These are phyloP conservation scores for Lumnitzera racemosa DNA, from an alignment of 345 rosid species.

Conservation along the genomic window DNA sequence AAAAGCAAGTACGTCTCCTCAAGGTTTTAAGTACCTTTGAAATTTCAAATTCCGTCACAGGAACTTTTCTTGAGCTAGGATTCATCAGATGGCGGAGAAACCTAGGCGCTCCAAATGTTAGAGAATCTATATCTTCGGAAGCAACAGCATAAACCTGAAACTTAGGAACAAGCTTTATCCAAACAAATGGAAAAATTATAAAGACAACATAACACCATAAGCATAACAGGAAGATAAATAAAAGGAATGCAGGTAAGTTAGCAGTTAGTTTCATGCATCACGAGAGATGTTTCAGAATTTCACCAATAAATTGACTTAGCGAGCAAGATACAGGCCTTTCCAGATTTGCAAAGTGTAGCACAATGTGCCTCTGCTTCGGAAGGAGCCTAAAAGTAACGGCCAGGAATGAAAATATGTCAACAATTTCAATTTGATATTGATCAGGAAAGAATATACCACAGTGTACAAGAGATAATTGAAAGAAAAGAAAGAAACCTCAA, in stretches of 20 bases:
- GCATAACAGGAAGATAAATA: too few relatives aligned
- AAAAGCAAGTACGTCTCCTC: neutral
- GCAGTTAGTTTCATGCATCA: neutral
- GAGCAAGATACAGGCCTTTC: slow-evolving; percentile 45
- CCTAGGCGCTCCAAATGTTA: slow-evolving; percentile 89
- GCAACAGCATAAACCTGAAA: slow-evolving; percentile 89
- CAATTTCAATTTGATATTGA: slow-evolving; percentile 3
- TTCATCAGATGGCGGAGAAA: slow-evolving; percentile 98
- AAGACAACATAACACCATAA: too few relatives aligned
- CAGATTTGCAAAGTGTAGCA: slow-evolving; percentile 87
- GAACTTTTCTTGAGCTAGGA: slow-evolving; percentile 86
- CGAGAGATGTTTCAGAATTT: too few relatives aligned
- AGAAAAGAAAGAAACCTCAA: slow-evolving; percentile 39
- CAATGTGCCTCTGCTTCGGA: slow-evolving; percentile 94
- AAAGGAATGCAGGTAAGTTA: neutral
- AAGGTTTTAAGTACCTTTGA: slow-evolving; percentile 45
- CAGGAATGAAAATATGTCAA: too few relatives aligned
- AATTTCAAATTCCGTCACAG: slow-evolving; percentile 86
- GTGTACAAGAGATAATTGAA: neutral
- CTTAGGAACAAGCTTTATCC: too few relatives aligned
- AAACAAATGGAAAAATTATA: slow-evolving; percentile 3
- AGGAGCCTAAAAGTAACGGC: slow-evolving; percentile 41
- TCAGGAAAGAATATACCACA: slow-evolving; percentile 1
- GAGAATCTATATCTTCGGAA: slow-evolving; percentile 98
- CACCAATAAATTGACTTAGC: too few relatives aligned